Conservation (phyloP, 2,329 filamentous ascomycete species). For the Blastomyces parvus region DNA sequence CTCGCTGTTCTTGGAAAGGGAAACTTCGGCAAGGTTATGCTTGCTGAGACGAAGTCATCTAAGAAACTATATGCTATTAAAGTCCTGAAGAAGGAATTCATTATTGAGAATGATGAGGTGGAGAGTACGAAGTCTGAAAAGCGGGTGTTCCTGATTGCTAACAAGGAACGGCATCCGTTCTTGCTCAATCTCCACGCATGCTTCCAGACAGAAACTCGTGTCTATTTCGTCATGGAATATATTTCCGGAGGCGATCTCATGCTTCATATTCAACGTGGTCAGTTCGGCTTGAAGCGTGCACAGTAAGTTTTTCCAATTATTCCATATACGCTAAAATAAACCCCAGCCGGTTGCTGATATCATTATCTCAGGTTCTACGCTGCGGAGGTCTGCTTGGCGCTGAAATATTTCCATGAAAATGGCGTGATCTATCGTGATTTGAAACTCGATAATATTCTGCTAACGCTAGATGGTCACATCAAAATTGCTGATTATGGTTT, state of each 20-base stretch:
- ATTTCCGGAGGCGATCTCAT: slow-evolving; percentile 97
- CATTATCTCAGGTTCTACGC: slow-evolving; percentile 69
- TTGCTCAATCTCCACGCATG: slow-evolving; percentile 90
- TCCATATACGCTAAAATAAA: not conserved
- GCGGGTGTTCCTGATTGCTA: slow-evolving; percentile 91
- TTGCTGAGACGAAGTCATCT: slow-evolving; percentile 89
- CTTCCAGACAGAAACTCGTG: slow-evolving; percentile 96
- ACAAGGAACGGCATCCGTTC: slow-evolving; percentile 95
- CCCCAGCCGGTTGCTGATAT: not conserved
- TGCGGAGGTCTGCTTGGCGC: slow-evolving; percentile 87
- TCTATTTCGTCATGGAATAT: slow-evolving; percentile 99
- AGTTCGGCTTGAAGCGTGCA: slow-evolving; percentile 90
- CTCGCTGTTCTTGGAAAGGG: slow-evolving; percentile 95
- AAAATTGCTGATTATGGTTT: slow-evolving; percentile 98
- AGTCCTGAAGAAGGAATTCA: slow-evolving; percentile 98
- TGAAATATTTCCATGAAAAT: slow-evolving; percentile 99
- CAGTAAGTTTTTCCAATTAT: slow-evolving; percentile 55
- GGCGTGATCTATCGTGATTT: slow-evolving; percentile 89
- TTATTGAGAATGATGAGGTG: slow-evolving; percentile 98
- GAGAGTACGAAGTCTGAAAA: slow-evolving; percentile 97
- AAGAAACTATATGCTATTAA: slow-evolving; percentile 96
- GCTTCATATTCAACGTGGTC: slow-evolving; percentile 94
- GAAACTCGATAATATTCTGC: slow-evolving; percentile 78
- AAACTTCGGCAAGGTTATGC: slow-evolving; percentile 99
- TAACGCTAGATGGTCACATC: slow-evolving; percentile 93